Evolutionary conservation across 2,329 filamentous ascomycete species (phyloP), one percentile per base, ranked within the genome.

Genomic region (Monosporascus sp.): DNA sequence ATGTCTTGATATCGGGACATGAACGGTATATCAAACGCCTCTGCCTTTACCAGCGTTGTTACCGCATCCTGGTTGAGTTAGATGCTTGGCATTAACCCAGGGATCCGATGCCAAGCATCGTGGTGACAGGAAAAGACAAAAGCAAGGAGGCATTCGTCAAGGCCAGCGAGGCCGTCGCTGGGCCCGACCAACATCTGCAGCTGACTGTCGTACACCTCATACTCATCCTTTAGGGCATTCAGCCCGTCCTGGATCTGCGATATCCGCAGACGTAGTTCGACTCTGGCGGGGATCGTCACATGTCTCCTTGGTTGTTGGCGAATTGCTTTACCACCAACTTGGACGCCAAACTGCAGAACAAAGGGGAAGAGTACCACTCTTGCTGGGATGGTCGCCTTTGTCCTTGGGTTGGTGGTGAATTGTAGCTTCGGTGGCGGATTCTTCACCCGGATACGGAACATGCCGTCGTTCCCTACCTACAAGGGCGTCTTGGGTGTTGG

Each of bases 21-120:
- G 4, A 5, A 24, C 24, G 24, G 24, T 24, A 24, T 24, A 24
- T 24, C 24, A 24, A 5, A 24, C 5, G 24, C 3, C 24, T 70
- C 60, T 7, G 70, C 62, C 46, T 66, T 68, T 19, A 71, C 68
- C 3, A 80, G 60, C 2, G 72, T 69, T 1, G 79, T 63, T 0
- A 73, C 71, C 8, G 70, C 60, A 5, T 67, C 47, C 48, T 65
- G 5, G 69, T 65, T 7, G 62, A 58, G 3, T 68, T 57, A 1
- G 64, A 5, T 56, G 44, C 75, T 61, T 4, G 73, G 66, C 2
- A 67, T 63, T 50, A 84, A 72, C 9, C 77, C 72, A 0, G 75
- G 76, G 1, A 72, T 72, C n/a, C 81, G 71, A 8, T 72, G 64
- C 80, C 79, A 84, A 5, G 69, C 3, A 11, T 27, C 8, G 1